These are phyloP conservation scores for Apiotrichum veenhuisii DNA, from an alignment of 1,284 basidiomycete genomes.

Conservation along the genomic window DNA sequence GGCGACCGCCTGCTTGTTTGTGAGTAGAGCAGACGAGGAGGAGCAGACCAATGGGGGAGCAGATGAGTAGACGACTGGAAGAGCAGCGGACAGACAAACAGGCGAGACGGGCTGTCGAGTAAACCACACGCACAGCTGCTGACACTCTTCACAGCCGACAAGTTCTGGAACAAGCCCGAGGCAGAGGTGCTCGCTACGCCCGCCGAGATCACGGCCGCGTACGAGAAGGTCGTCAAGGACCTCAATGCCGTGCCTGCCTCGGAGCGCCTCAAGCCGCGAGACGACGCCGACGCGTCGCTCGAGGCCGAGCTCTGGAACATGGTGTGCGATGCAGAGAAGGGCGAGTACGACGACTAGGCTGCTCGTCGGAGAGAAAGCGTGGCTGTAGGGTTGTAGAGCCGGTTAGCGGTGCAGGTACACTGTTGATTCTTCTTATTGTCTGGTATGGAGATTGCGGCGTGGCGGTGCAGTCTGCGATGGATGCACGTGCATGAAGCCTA, in stretches of 20 bases:
- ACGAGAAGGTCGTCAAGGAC: not conserved
- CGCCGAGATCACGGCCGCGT: not conserved
- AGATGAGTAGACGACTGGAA: too few relatives aligned
- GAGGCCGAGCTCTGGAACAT: not conserved
- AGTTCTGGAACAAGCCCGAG: not conserved
- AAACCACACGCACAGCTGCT: too few relatives aligned
- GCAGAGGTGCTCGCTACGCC: not conserved
- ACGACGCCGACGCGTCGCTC: not conserved
- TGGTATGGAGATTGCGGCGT: too few relatives aligned
- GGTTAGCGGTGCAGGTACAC: too few relatives aligned
- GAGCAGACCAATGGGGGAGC: too few relatives aligned
- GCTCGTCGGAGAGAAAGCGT: too few relatives aligned
- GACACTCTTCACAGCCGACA: not conserved
- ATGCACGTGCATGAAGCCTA: too few relatives aligned
- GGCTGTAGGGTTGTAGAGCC: too few relatives aligned
- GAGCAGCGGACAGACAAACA: too few relatives aligned
- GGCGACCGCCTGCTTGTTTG: not conserved
- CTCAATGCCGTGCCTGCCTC: not conserved
- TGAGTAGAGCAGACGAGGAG: not conserved
- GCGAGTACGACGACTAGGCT: not conserved
- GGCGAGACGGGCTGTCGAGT: not conserved
- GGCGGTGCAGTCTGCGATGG: too few relatives aligned
- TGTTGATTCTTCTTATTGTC: too few relatives aligned
- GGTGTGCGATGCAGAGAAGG: not conserved
- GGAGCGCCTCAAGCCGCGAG: not conserved